phyloP scores from a whole-genome alignment of 306 rosid genomes.

The Cucurbita moschata region DNA sequence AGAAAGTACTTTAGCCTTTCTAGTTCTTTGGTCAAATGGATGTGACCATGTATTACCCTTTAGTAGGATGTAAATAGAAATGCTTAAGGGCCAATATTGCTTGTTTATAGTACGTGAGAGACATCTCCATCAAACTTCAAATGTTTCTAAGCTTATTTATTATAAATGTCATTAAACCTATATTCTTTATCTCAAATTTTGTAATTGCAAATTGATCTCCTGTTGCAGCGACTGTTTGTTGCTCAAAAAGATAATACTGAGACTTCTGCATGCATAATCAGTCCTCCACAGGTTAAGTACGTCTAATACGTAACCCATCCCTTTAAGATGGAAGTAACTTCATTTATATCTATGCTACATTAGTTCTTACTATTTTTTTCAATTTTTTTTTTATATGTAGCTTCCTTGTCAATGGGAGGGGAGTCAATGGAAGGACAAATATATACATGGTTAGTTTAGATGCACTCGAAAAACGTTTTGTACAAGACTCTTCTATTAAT shows the following conservation, averaged over 20 bases:
- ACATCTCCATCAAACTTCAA: background rate
- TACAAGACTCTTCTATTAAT: background rate
- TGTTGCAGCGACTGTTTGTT: conserved; percentile 54
- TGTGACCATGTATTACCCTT: background rate
- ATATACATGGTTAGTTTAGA: conserved; percentile 36
- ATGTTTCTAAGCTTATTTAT: background rate
- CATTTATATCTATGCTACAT: background rate
- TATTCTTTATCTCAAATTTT: conserved; percentile 3
- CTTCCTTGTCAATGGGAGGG: conserved; percentile 84
- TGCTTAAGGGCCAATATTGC: background rate
- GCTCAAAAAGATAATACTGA: conserved; percentile 61
- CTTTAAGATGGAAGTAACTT: background rate
- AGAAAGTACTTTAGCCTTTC: no score
- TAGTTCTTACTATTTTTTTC: background rate
- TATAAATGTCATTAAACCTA: background rate
- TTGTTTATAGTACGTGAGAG: background rate
- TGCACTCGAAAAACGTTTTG: background rate
- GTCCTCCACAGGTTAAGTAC: conserved; percentile 86
- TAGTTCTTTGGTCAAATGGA: background rate
- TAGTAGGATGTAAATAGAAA: background rate
- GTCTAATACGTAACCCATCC: conserved; percentile 8
- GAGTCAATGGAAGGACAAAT: conserved; percentile 41
- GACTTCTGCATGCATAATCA: conserved; percentile 71
- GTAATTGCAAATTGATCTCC: background rate
- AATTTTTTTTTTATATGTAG: conserved; percentile 24